Evolutionary conservation across 305 asterid species (phyloP), one percentile per base, ranked within the genome.

Genomic region (Striga hermonthica): DNA sequence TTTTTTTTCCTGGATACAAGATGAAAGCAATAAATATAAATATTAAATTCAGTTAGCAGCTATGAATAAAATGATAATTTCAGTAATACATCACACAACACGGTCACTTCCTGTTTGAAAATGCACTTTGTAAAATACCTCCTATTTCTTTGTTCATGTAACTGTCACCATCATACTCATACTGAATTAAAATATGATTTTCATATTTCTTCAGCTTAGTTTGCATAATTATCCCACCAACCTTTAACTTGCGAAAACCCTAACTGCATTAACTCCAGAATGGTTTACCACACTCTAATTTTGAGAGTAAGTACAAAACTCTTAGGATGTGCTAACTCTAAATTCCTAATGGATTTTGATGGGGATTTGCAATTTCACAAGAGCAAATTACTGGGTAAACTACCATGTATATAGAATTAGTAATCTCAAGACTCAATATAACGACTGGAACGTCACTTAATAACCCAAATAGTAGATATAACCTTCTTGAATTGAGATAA

Each of bases 151-250:
- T 31, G 66, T 13, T 57, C 40, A 13, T 34, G 16, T 2, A 22
- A 53, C 49, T 40, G 9, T 41, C 28, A 56, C 31, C 39, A 39
- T 49, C 40, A 6, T 14, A 9, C 48, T 2, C 44, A 38, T 14
- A 9, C 48, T 2, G 35, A 38, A 9, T 38, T 58, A 53, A 7
- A 56, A 55, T 44, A 49, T 47, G 7, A 39, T 58, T 12, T 37
- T 57, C 60, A 35, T 47, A 67, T 8, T 37, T 59, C 35, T 47
- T 52, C 72, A 58, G 28, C 60, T 41, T 12, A 3, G 9, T 11
- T 38, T 31, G 60, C 61, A 48, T 64, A 54, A 62, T 43, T 34
- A 40, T 49, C 71, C 49, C 15, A 53, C 35, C 57, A 14, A 50
- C 5, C 56, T 22, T 22, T 22, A 22, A 22, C 31, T 6, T 47